Percentiles rank a stretch among this genome's conserved stretches.
Evolutionary conservation across 2,329 filamentous ascomycete genomes (phyloP).

Genomic region (Blastomyces silverae): DNA sequence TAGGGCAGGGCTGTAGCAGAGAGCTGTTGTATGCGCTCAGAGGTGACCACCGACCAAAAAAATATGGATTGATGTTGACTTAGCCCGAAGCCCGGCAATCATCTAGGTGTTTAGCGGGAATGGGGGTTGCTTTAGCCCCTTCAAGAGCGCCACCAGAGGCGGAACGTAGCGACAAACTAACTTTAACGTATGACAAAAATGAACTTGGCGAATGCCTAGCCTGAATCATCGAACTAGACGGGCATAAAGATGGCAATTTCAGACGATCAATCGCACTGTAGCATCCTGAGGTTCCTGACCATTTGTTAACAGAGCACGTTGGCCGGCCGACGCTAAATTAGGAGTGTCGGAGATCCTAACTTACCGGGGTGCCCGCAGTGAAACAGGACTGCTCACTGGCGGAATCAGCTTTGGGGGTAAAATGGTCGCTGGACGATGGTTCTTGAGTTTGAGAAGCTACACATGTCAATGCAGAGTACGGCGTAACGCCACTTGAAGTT

Average conservation of each 20-base stretch:
- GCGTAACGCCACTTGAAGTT: not conserved
- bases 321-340: not conserved
- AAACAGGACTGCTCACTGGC: not conserved
- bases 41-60: not conserved
- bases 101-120: not conserved
- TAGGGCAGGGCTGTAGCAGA: not conserved
- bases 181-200: not conserved
- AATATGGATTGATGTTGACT: conserved; percentile 4
- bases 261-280: not conserved
- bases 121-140: not conserved
- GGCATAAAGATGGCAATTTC: conserved; percentile 7
- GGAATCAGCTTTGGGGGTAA: not conserved
- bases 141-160: conserved; percentile 1
- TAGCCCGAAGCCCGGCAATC: not conserved
- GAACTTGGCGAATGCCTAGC: not conserved
- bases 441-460: too few species aligned
- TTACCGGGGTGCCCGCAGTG: not conserved
- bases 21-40: not conserved
- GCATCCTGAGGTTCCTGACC: not conserved
- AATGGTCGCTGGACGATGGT: not conserved
- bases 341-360: not conserved
- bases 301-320: not conserved
- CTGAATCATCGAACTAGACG: not conserved
- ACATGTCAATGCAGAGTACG: too few species aligned
- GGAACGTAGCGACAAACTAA: not conserved